Evolutionary conservation across 2,329 filamentous ascomycete species (phyloP), one percentile per base, ranked within the genome.

Genomic region (Fusarium irregulare): DNA sequence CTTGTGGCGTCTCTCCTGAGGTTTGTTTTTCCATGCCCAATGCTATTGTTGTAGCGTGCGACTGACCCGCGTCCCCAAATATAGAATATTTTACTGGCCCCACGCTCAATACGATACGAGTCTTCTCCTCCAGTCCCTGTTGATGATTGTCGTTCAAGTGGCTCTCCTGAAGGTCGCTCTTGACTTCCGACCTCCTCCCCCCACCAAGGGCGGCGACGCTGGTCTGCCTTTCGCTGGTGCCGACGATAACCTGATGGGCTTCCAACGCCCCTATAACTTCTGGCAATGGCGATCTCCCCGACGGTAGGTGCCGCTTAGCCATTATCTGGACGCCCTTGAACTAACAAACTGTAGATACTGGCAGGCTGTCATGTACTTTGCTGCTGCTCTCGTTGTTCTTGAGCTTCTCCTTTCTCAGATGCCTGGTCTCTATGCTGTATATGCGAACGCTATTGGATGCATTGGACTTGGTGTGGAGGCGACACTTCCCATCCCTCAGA

Each of bases 391-490:
- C 49, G 80, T 89, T 27, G 83, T 86, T 7, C 81, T 91, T 73
- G 91, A 95, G 75, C 76, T 94, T n/a, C 74, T 94, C 54, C 81
- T 95, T 60, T 86, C 88, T 1, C 83, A 87, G 8, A 80, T 88
- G 37, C 83, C 83, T 7, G 77, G 82, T 25, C 56, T 91, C n/a
- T 92, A 92, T 79, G 76, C 83, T 10, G 77, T 84, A 16, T 96
- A 95, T 80, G 91, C 91, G 3, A 80, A 83, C 8, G 70, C 91
- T 13, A 88, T 94, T 60, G 93, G 93, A 62, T 91, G 90, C 77
- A 78, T 93, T n/a, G 93, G 92, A 6, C 87, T 96, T 16, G 87
- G 89, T 6, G 88, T 95, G 59, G 93, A 97, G 80, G 93, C 93
- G 10, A 92, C 89, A n/a, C 87, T 97, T 27, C 93, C 93, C 6